A percentile compares a stretch with the other conserved stretches of the same genome.
phyloP scores from a whole-genome alignment of 1,284 basidiomycete genomes.

The Heliocybe sulcata region DNA sequence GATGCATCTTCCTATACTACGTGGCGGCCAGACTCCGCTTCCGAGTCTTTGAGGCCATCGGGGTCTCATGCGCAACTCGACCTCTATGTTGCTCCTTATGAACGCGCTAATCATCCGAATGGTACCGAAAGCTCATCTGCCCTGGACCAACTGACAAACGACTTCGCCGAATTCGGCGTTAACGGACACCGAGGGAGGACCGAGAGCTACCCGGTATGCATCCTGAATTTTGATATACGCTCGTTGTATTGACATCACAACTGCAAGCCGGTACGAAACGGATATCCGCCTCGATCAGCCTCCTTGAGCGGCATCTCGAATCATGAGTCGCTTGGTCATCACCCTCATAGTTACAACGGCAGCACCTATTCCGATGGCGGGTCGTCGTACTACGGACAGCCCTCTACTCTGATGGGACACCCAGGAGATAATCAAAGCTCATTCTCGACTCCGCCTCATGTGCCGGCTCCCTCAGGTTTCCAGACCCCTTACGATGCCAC shows the following conservation, averaged over 20 bases:
- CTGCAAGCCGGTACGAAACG: constrained; percentile 17
- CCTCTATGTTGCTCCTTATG: constrained; percentile 72
- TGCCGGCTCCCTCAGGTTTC: constrained; percentile 8
- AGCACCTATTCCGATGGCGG: constrained; percentile 17
- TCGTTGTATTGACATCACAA: constrained; percentile 16
- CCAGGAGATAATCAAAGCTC: constrained; percentile 1
- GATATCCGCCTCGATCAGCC: constrained; percentile 28
- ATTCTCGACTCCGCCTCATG: constrained; percentile 1
- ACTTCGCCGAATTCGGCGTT: constrained; percentile 63
- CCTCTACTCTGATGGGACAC: not conserved
- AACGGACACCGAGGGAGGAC: constrained; percentile 37
- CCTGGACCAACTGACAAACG: constrained; percentile 47
- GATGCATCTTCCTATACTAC: no score
- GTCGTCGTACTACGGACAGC: constrained; percentile 11
- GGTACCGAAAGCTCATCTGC: constrained; percentile 23
- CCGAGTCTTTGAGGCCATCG: constrained; percentile 49
- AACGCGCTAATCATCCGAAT: constrained; percentile 25
- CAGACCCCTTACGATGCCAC: not conserved
- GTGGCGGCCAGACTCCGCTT: constrained; percentile 51
- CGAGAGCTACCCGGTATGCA: constrained; percentile 60
- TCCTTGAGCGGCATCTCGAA: constrained; percentile 28
- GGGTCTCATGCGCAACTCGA: constrained; percentile 53
- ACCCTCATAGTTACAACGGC: not conserved
- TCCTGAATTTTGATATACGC: not conserved
- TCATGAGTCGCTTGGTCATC: constrained; percentile 10